phyloP scores from a whole-genome alignment of 768 basidiomycete species.

The Rhodotorula kratochvilovae region DNA sequence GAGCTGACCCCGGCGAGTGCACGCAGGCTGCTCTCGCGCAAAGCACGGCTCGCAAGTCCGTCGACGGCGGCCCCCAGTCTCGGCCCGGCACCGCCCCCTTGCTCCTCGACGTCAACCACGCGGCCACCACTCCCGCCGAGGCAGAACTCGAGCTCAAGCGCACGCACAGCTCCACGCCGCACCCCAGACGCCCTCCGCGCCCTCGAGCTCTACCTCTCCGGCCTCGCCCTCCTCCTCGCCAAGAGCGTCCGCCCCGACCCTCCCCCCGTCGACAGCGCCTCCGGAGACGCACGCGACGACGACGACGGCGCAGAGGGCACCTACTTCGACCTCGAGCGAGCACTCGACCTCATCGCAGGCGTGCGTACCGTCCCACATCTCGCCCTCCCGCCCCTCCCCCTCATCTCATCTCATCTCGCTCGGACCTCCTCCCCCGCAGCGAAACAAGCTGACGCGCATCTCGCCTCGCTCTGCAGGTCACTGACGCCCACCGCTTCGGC shows the following conservation, averaged over 20 bases:
- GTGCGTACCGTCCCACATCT: slow-evolving; percentile 8
- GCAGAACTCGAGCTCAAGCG: background rate
- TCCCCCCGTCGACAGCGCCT: background rate
- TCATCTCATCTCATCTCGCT: too few relatives aligned
- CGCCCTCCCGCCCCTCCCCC: background rate
- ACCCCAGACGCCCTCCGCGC: slow-evolving; percentile 14
- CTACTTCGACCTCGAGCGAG: slow-evolving; percentile 3
- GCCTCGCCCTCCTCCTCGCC: slow-evolving; percentile 21
- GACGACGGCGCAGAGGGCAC: slow-evolving; percentile 14
- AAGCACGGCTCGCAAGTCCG: too few relatives aligned
- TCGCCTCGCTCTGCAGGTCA: background rate
- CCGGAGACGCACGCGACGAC: slow-evolving; percentile 5
- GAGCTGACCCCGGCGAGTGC: too few relatives aligned
- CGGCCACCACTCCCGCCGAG: background rate
- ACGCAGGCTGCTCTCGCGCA: background rate
- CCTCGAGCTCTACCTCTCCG: slow-evolving; percentile 10
- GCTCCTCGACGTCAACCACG: background rate
- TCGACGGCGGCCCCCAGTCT: too few relatives aligned
- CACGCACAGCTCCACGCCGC: background rate
- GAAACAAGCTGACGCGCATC: background rate
- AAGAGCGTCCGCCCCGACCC: slow-evolving; percentile 1
- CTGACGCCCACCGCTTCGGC: slow-evolving; percentile 29
- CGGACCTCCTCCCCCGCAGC: background rate
- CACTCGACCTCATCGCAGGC: slow-evolving; percentile 27
- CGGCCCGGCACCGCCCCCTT: too few relatives aligned